Conservation (phyloP, 768 basidiomycete genomes). For the Tylopilus balloui region DNA sequence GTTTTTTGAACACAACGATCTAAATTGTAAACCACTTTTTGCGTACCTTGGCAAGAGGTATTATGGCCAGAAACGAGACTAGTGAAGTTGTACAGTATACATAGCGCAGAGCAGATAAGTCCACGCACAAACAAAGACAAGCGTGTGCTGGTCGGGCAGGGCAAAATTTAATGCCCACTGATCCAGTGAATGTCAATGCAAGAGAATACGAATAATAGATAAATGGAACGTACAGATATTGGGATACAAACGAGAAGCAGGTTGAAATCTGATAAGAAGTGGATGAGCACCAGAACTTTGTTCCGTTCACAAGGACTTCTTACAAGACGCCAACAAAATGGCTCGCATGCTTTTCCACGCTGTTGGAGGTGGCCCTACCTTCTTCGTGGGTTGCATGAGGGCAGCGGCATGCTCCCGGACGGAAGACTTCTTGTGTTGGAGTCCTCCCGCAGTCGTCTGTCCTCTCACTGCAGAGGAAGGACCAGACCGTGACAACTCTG, state of each 20-base stretch:
- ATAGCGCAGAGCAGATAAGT: background rate
- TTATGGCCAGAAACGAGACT: conserved; percentile 79
- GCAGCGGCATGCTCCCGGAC: conserved; percentile 22
- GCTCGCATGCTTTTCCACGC: conserved; percentile 46
- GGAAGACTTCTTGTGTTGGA: conserved; percentile 5
- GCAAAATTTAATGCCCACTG: conserved; percentile 75
- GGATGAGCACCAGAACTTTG: conserved; percentile 4
- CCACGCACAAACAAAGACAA: conserved; percentile 69
- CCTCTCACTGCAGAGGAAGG: conserved; percentile 15
- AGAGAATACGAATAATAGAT: background rate
- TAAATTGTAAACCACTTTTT: background rate
- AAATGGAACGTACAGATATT: conserved; percentile 44
- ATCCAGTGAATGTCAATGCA: background rate
- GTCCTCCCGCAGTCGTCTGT: background rate
- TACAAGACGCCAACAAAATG: conserved; percentile 57
- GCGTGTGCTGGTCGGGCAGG: conserved; percentile 45
- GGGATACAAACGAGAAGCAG: conserved; percentile 70
- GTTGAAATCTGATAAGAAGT: conserved; percentile 51
- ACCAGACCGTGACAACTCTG: too few relatives aligned
- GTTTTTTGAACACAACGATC: background rate
- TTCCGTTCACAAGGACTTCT: conserved; percentile 7
- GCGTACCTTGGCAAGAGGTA: conserved; percentile 82
- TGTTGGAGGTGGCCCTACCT: conserved; percentile 41
- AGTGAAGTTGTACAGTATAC: background rate
- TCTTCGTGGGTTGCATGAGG: conserved; percentile 37